Evolutionary conservation across 2,329 filamentous ascomycete genomes (phyloP).

Genomic region (Rugonectria rugulosa): DNA sequence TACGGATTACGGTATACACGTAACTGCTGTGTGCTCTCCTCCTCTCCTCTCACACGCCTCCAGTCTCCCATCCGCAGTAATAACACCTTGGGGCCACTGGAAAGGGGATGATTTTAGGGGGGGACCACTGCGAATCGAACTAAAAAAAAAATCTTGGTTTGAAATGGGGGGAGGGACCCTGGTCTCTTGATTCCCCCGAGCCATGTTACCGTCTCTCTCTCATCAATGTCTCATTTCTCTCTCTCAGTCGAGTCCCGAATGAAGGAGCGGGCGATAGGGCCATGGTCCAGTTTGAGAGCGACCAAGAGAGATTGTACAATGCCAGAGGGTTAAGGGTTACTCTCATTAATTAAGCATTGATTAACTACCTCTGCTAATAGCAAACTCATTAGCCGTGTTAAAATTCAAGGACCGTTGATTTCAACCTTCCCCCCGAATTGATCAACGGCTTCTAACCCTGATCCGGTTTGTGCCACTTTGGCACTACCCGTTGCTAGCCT

Average conservation of each 20-base stretch:
- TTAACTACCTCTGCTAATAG: too few species aligned
- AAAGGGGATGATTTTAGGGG: conserved; percentile 1
- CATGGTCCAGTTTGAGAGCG: not conserved
- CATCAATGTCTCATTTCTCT: not conserved
- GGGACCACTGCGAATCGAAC: conserved; percentile 9
- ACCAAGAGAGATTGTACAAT: not conserved
- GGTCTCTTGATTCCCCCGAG: not conserved
- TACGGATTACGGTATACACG: not conserved
- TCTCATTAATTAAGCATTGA: not conserved
- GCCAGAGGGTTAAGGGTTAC: too few species aligned
- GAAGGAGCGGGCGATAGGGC: conserved; percentile 1
- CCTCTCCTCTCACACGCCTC: too few species aligned
- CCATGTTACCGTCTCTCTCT: conserved; percentile 11
- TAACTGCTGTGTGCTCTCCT: too few species aligned
- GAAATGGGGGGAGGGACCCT: conserved; percentile 2
- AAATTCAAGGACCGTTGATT: not conserved
- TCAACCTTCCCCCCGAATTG: not conserved
- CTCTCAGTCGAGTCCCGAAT: too few species aligned
- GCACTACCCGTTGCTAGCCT: not conserved
- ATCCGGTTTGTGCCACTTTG: not conserved
- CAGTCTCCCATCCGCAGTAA: too few species aligned
- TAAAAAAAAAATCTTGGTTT: not conserved
- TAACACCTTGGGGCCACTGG: too few species aligned
- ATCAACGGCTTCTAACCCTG: not conserved
- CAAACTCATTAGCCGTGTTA: too few species aligned